Evolutionary conservation across 176 grass and related monocot genomes (phyloP).

Genomic region (Metroxylon sagu): DNA sequence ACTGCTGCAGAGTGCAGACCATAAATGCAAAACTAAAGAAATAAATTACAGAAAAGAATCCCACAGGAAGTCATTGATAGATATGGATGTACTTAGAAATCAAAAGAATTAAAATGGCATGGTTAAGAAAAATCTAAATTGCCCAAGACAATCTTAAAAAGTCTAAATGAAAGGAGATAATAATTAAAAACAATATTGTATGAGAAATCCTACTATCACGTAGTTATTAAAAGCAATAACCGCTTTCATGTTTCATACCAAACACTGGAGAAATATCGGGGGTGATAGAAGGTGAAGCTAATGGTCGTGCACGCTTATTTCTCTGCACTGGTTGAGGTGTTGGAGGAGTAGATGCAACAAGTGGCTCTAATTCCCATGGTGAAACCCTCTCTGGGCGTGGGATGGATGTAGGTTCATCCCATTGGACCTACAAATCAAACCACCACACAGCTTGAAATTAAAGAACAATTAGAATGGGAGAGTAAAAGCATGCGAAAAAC

Average conservation of each 20-base stretch:
- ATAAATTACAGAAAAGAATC: too few relatives aligned
- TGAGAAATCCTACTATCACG: too few relatives aligned
- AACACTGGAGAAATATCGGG: slow-evolving; percentile 42
- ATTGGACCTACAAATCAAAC: slow-evolving; percentile 65
- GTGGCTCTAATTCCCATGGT: slow-evolving; percentile 81
- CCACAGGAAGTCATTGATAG: too few relatives aligned
- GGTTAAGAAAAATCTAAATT: too few relatives aligned
- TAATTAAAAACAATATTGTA: neutral
- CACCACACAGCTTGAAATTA: too few relatives aligned
- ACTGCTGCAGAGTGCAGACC: too few relatives aligned
- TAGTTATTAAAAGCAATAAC: too few relatives aligned
- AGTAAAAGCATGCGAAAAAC: neutral
- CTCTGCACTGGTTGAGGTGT: slow-evolving; percentile 39
- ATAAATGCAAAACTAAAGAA: too few relatives aligned
- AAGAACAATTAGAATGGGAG: neutral
- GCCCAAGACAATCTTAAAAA: too few relatives aligned
- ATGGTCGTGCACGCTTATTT: slow-evolving; percentile 58
- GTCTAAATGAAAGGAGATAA: too few relatives aligned
- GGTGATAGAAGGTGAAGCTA: slow-evolving; percentile 38
- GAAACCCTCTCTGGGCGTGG: slow-evolving; percentile 70
- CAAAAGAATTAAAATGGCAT: too few relatives aligned
- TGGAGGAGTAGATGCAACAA: slow-evolving; percentile 42
- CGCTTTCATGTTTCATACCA: slow-evolving; percentile 23
- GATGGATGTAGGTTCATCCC: slow-evolving; percentile 82
- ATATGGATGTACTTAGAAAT: too few relatives aligned